These are phyloP conservation scores for Scheffersomyces segobiensis DNA, from an alignment of 1,139 yeast species.

Conservation along the genomic window DNA sequence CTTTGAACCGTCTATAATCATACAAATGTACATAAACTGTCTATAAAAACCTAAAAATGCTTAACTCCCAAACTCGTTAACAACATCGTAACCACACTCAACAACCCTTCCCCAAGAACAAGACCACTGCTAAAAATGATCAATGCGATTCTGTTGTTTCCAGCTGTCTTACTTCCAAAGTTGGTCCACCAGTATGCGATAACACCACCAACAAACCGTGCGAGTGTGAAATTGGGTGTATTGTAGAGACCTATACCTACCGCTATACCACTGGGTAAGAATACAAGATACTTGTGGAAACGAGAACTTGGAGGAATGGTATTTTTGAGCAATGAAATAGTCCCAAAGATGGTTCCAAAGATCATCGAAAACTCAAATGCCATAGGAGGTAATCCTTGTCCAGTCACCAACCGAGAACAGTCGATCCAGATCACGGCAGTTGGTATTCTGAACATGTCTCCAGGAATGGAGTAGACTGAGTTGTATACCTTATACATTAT, in stretches of 20 bases:
- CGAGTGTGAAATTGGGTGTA: conserved; percentile 89
- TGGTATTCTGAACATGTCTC: conserved; percentile 77
- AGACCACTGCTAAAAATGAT: conserved; percentile 90
- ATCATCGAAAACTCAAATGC: conserved; percentile 65
- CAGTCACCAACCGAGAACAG: conserved; percentile 89
- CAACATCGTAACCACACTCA: conserved; percentile 79
- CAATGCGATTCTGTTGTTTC: conserved; percentile 58
- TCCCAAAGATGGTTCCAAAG: conserved; percentile 69
- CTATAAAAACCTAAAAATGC: conserved; percentile 29
- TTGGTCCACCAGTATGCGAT: conserved; percentile 62
- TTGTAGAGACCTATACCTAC: conserved; percentile 96
- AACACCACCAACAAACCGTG: conserved; percentile 90
- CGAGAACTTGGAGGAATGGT: conserved; percentile 40
- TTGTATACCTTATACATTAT: conserved; percentile 83
- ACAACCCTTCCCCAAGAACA: conserved; percentile 90
- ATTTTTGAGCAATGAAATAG: conserved; percentile 67
- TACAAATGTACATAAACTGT: neutral
- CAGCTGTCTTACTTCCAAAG: conserved; percentile 23
- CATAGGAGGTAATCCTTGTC: conserved; percentile 82
- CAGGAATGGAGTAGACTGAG: conserved; percentile 80
- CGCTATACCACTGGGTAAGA: conserved; percentile 91
- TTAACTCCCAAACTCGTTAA: conserved; percentile 63
- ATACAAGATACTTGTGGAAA: conserved; percentile 47
- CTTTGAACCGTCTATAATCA: neutral
- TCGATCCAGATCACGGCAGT: conserved; percentile 97